These are phyloP conservation scores for Murraya paniculata DNA, from an alignment of 345 rosid genomes.

Conservation along the genomic window DNA sequence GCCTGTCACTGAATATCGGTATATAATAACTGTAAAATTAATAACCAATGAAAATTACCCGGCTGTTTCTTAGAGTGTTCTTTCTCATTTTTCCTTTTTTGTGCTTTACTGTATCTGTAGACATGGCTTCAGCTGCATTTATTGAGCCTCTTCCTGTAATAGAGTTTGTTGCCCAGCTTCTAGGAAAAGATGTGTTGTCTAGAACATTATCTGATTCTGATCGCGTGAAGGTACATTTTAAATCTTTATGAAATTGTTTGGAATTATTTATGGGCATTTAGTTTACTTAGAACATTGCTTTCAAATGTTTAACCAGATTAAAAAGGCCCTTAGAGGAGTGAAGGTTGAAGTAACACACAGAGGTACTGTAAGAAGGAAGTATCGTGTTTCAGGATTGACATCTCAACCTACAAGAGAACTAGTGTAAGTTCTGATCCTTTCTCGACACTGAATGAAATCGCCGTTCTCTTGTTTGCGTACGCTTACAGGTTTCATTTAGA, in stretches of 20 bases:
- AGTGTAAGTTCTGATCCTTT: conserved; percentile 46
- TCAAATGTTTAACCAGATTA: conserved; percentile 48
- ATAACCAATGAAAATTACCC: neutral
- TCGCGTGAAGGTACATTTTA: conserved; percentile 69
- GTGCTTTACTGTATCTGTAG: conserved; percentile 28
- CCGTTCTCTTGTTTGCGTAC: neutral
- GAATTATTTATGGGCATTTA: conserved; percentile 8
- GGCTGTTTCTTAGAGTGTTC: neutral
- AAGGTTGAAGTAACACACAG: conserved; percentile 98
- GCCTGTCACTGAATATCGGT: conserved; percentile 93
- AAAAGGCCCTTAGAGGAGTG: conserved; percentile 91
- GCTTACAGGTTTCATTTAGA: neutral
- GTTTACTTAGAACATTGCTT: conserved; percentile 7
- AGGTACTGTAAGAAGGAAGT: conserved; percentile 85
- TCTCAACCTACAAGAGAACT: conserved; percentile 97
- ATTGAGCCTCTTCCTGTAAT: conserved; percentile 98
- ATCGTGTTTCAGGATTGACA: conserved; percentile 98
- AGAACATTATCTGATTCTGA: conserved; percentile 90
- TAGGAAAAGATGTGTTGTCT: conserved; percentile 71
- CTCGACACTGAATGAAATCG: neutral
- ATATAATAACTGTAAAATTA: conserved; percentile 11
- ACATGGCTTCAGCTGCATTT: conserved; percentile 97
- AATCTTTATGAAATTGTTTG: neutral
- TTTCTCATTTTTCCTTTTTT: conserved; percentile 3
- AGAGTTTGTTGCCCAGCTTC: conserved; percentile 91